These are phyloP conservation scores for Leccinum subrobustum DNA, from an alignment of 1,284 basidiomycete species.

Conservation along the genomic window DNA sequence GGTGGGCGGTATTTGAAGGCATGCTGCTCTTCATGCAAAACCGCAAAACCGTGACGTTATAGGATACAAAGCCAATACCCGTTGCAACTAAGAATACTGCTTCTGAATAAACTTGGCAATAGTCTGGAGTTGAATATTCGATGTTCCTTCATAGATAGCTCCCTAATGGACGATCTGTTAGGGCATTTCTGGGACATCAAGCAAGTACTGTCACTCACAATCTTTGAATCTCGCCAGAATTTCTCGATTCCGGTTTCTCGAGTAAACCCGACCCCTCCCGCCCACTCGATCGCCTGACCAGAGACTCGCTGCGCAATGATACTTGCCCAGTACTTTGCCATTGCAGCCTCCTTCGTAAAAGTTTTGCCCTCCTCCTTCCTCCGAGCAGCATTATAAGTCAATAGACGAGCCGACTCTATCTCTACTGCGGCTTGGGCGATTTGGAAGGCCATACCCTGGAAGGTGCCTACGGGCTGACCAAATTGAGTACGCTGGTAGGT, in stretches of 20 bases:
- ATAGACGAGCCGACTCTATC: conserved; percentile 88
- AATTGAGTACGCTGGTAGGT: conserved; percentile 95
- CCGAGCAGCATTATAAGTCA: conserved; percentile 97
- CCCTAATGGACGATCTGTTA: conserved; percentile 48
- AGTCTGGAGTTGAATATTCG: conserved; percentile 95
- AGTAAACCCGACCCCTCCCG: conserved; percentile 94
- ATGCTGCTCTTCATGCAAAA: conserved; percentile 60
- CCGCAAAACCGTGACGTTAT: conserved; percentile 19
- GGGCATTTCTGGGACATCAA: background rate
- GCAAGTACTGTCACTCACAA: conserved; percentile 53
- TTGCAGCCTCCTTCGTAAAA: conserved; percentile 94
- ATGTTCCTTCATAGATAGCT: conserved; percentile 94
- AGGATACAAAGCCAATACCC: background rate
- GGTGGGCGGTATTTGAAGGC: conserved; percentile 91
- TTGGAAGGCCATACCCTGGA: conserved; percentile 97
- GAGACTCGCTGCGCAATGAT: conserved; percentile 88
- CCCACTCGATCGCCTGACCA: conserved; percentile 95
- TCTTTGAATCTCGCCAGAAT: conserved; percentile 94
- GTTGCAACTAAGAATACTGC: conserved; percentile 52
- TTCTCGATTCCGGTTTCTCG: conserved; percentile 94
- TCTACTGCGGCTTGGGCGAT: conserved; percentile 88
- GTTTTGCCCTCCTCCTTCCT: conserved; percentile 86
- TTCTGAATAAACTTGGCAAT: conserved; percentile 92
- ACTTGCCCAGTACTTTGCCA: conserved; percentile 92
- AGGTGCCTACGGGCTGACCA: conserved; percentile 87